Evolutionary conservation across 2,329 filamentous ascomycete species (phyloP), one percentile per base, ranked within the genome.

Genomic region (Tricladium varicosporioides): DNA sequence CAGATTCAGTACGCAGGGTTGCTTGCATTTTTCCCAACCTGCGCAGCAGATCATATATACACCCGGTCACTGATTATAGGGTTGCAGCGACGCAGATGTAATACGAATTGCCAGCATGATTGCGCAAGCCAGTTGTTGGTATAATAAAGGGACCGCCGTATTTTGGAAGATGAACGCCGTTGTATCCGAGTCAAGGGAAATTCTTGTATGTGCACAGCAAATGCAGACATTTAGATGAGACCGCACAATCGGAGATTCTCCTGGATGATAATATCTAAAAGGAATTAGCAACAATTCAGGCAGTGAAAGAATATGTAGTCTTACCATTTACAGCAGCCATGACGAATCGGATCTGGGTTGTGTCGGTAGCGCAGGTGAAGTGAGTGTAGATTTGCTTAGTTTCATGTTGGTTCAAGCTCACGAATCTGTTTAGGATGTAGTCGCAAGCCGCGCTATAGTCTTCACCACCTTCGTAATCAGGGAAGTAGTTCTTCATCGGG

Each of bases 331-430:
- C 94, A 66, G 94, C 94, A 61, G 93, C 92, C 94, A 99, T 99
- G 77, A 99, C 94, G 81, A 99, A 97, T 72, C 94, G 88, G 70
- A 99, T 99, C 76, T 99, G 94, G 70, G 94, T 97, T 32, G 94
- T 99, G 73, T 99, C 94, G 49, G 94, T 99, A 60, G 94, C 94
- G 74, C 94, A 97, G 51, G 94, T 99, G 78, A 99, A 99, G 77
- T 97, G 94, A 58, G 94, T 99, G 82, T 99, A 99, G 74, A 99
- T 97, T 76, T 99, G 94, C 82, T 99, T 99, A 54, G 92, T 96
- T 80, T 97, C 94, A 74, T 97, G 93, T 77, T 97, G 94, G 80
- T 99, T 99, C 73, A 99, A 80, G 73, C 90, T 94, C 69, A 97
- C 94, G 76, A 99, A 99, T 72, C 94, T 86, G 83, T 97, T 97